Base-by-base conservation (phyloP, 1,284 basidiomycete species). In the Erythrobasidium hasegawianum region DNA sequence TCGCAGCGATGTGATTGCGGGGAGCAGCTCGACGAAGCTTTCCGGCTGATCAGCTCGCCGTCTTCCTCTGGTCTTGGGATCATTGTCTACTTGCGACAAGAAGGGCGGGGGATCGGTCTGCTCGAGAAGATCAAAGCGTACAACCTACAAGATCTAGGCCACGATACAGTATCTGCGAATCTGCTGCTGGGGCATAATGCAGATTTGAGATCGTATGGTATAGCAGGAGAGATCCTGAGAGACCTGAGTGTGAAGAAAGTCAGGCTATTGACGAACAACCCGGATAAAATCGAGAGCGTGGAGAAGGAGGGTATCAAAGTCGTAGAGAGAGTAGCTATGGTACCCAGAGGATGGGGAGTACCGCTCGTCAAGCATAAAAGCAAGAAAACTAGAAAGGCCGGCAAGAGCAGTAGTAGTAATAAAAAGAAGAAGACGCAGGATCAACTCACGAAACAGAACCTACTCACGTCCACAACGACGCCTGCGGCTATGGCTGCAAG, bases 1-100 rank as follows among this genome's bases (percentile, higher is more conserved):
- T 95, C 91, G 75, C 94, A 97, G 87, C 87, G 96, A 29, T 99
- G 96, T 77, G 96, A 99, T 77, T 99, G 96, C 75, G 96, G 96
- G 18, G 94, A 98, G 78, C 96, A 99, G 77, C 83, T 99, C 14
- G 93, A 97, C 78, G 94, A 97, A 77, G 93, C 96, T 26, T 87
- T 98, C 71, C 85, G 92, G 10, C 86, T 88, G 70, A 97, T 99
- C n/a, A n/a, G n/a, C 71, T 88, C 88, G 18, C 13, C 64, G 0
- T 47, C 58, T 7, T 64, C 59, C 20, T 88, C 87, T 0, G 89
- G 90, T 2, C 86, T 91, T 11, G 96, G 96, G n/a, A 93, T 89
- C 1, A 87, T 98, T 65, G 85, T 98, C 67, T 99, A 99, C 78
- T 85, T 99, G 70, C 87, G 96, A 14, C 96, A 99, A 78, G 96